These are phyloP conservation scores for Acanthamoeba healyi DNA, from an alignment of 208 protist genomes.

Conservation along the genomic window DNA sequence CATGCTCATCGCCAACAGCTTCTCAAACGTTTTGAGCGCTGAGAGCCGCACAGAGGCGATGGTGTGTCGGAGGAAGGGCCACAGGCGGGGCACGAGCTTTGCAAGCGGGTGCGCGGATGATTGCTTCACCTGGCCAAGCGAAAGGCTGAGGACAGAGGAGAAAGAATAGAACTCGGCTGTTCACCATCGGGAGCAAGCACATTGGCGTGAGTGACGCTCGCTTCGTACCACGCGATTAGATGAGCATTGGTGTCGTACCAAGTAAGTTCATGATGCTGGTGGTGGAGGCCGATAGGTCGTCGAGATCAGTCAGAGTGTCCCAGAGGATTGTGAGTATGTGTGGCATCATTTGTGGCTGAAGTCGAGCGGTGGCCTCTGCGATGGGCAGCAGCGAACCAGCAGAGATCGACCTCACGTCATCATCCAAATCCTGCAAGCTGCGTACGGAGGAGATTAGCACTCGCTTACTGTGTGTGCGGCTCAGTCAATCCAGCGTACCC, in stretches of 20 bases:
- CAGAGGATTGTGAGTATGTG: constrained; percentile 88
- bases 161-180: constrained; percentile 14
- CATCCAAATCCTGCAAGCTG: constrained; percentile 84
- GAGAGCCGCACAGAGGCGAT: constrained; percentile 81
- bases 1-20: constrained; percentile 72
- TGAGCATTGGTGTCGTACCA: constrained; percentile 46
- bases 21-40: constrained; percentile 80
- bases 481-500: not conserved
- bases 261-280: constrained; percentile 83
- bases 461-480: not conserved
- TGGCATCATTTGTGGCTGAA: constrained; percentile 34
- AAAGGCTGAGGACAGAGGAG: not conserved
- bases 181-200: not conserved
- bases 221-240: not conserved
- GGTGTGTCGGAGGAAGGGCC: constrained; percentile 88
- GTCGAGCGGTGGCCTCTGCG: not conserved
- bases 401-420: constrained; percentile 88
- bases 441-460: not conserved
- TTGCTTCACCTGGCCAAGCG: not conserved
- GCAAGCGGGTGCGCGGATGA: constrained; percentile 40
- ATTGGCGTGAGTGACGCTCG: too few relatives aligned
- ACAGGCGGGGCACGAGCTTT: constrained; percentile 84
- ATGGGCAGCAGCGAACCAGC: constrained; percentile 86
- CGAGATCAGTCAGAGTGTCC: constrained; percentile 87
- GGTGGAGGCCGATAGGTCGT: constrained; percentile 90